phyloP scores from a whole-genome alignment of 768 basidiomycete genomes.

The Saitozyma sp. region DNA sequence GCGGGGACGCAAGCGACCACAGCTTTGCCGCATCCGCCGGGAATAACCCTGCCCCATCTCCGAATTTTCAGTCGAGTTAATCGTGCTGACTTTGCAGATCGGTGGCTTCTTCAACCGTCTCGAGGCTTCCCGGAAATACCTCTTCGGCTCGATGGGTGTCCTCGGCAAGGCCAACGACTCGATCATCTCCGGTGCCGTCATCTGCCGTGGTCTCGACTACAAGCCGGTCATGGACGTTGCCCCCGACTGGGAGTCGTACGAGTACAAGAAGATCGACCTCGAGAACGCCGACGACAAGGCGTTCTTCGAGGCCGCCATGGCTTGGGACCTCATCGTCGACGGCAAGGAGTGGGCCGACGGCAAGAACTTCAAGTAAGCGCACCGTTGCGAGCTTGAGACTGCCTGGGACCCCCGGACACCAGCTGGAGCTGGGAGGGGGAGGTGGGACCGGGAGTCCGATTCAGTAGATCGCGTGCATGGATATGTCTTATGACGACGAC shows the following conservation, averaged over 20 bases:
- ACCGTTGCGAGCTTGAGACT: not conserved
- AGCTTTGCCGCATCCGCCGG: no score
- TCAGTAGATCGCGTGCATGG: no score
- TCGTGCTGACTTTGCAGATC: slow-evolving; percentile 56
- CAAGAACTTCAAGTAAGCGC: slow-evolving; percentile 54
- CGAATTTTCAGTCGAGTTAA: not conserved
- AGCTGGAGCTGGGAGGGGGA: no score
- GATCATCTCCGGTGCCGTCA: slow-evolving; percentile 75
- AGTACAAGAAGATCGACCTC: slow-evolving; percentile 74
- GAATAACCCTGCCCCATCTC: no score
- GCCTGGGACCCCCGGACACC: no score
- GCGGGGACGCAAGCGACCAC: no score
- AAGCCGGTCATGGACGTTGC: slow-evolving; percentile 47
- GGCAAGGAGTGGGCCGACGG: slow-evolving; percentile 85
- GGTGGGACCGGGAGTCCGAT: no score
- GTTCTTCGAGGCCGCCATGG: slow-evolving; percentile 88
- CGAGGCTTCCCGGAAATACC: slow-evolving; percentile 93
- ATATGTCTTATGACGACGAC: no score
- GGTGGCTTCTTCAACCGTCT: slow-evolving; percentile 95
- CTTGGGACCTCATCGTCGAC: slow-evolving; percentile 87
- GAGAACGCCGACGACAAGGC: slow-evolving; percentile 67
- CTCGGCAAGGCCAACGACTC: slow-evolving; percentile 77
- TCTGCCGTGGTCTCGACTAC: slow-evolving; percentile 69
- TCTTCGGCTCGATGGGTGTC: slow-evolving; percentile 90
- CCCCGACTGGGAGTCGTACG: slow-evolving; percentile 70